Base-by-base conservation (phyloP, 768 basidiomycete genomes). In the Amanita pallidorosea region DNA sequence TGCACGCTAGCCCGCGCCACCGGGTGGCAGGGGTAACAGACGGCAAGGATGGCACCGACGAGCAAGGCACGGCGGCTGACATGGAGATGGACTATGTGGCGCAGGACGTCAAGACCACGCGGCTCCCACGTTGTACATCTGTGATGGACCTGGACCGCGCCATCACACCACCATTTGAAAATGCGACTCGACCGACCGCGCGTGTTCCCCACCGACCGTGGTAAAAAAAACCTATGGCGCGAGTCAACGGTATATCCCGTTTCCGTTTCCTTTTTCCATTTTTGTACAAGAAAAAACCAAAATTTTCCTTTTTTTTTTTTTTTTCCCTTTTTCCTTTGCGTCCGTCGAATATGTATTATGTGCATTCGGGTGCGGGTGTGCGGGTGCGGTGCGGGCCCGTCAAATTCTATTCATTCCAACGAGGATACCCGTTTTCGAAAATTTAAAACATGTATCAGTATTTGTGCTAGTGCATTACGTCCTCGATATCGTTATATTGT, bases 401-500 rank as follows among this genome's bases (percentile, higher is more conserved):
- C 36, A 17, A 38, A 11, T 3, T 38, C 9, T 41, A 20, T 18
- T 41, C 22, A 41, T 41, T 41, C n/a, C 12, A 20, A n/a, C 7
- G 8, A 41, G 9, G 40, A 41, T 41, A 41, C 40, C 45, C 17
- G 17, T 34, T 35, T 34, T 35, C 18, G 31, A 18, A n/a, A 27
- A 35, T 36, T 35, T n/a, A 36, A 48, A 48, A 48, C 47, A 48
- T 48, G 47, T 48, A 48, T 48, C 47, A 48, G 36, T 48, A 48
- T 38, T 46, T 34, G 15, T 34, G 18, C 31, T n/a, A 17, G 18
- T 47, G 12, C 47, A 23, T 38, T 48, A 17, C 36, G 34, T 36
- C 12, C 35, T 35, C 27, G 6, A 11, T 45, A 22, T 45, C 44
- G 11, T 45, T 27, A 33, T 33, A 33, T 33, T 33, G 33, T 33